Conservation (phyloP, 1,284 basidiomycete species). For the Apiotrichum mycotoxinovorans region DNA sequence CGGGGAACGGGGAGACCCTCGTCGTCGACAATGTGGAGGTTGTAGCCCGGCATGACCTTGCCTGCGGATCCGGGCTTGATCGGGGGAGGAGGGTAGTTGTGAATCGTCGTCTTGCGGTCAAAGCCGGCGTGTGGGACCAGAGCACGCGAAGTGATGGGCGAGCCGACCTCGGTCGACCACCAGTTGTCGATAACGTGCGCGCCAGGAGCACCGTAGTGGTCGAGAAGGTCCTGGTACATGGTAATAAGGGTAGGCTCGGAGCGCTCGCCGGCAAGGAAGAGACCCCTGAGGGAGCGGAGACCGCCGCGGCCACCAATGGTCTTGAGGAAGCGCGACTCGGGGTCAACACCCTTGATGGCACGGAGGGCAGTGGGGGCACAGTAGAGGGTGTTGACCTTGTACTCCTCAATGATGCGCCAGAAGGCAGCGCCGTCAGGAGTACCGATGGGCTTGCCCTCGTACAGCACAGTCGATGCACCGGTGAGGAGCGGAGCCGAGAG, state of each 20-base stretch:
- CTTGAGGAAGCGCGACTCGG: conserved; percentile 13
- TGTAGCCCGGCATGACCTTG: conserved; percentile 23
- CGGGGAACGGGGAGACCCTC: conserved; percentile 15
- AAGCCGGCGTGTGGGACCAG: conserved; percentile 62
- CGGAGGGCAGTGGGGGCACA: conserved; percentile 65
- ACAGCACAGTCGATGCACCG: conserved; percentile 83
- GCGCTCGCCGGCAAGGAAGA: conserved; percentile 24
- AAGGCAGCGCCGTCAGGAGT: conserved; percentile 81
- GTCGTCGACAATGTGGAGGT: conserved; percentile 24
- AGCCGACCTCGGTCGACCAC: conserved; percentile 94
- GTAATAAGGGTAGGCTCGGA: conserved; percentile 22
- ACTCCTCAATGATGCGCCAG: conserved; percentile 86
- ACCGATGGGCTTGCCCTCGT: conserved; percentile 92
- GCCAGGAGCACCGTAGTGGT: conserved; percentile 16
- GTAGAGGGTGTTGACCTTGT: conserved; percentile 87
- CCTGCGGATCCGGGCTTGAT: conserved; percentile 21
- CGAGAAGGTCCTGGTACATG: conserved; percentile 21
- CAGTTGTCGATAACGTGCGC: conserved; percentile 78
- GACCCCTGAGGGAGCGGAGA: conserved; percentile 15
- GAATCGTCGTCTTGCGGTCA: conserved; percentile 50
- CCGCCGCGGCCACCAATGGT: conserved; percentile 13
- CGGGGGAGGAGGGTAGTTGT: conserved; percentile 7
- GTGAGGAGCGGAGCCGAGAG: conserved; percentile 78
- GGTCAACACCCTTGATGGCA: conserved; percentile 25
- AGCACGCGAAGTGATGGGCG: conserved; percentile 40